Base-by-base conservation (phyloP, 305 asterid species). In the Solanum hybrid region DNA sequence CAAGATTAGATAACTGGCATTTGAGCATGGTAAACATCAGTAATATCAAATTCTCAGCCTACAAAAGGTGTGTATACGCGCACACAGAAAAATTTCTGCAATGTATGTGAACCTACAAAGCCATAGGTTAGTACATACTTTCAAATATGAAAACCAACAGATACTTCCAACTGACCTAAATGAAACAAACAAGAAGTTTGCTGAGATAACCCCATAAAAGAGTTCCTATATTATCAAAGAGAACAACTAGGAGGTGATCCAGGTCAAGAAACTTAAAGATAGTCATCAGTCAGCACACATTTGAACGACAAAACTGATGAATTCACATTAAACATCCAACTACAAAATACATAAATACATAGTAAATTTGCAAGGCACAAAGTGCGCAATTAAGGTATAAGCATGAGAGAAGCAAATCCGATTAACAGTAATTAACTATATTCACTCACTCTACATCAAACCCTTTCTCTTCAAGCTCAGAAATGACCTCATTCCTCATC, bases 381-480 rank as follows among this genome's bases (percentile, higher is more conserved):
- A 31, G 16, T 11, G 13, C 12, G 29, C 14, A 36, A 78, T 11
- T 36, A 28, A 5, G 20, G 20, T 77, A 77, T 10, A 77, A 10
- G 24, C 46, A 77, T 20, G 10, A 77, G 16, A 77, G 28, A 33
- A 18, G 14, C 0, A 77, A 79, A 36, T 22, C 20, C 33, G 11
- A 79, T 20, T 12, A 79, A n/a, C 33, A 36, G 31, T 35, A 36
- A 11, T 22, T 83, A 83, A 14, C 46, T 36, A 35, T 35, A n/a
- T 36, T 36, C 22, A 79, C 39, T 83, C 87, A 83, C 73, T 46
- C 73, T 16, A 29, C 94, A 88, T 94, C 98, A 88, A 93, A 97
- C 11, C 99, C 98, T 90, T 96, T 95, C 89, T 94, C 96, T 91
- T 95, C 98, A 87, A 96, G 95, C 93, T 96, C 97, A 36, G 96